These are phyloP conservation scores for Ogataea hybrid DNA, from an alignment of 1,139 yeast species.

Conservation along the genomic window DNA sequence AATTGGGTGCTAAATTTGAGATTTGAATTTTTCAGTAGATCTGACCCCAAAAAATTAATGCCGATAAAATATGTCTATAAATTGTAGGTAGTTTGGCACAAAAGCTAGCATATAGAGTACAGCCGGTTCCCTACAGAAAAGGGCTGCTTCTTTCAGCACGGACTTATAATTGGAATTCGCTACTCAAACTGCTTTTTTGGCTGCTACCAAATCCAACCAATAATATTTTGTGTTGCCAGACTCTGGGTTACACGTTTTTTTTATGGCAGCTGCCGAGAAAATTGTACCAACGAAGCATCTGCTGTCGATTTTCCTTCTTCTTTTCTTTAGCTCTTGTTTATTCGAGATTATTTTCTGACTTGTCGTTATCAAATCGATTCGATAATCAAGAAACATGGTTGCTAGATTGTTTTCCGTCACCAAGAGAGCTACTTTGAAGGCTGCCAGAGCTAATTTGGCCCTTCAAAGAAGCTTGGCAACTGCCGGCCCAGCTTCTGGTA, in stretches of 20 bases:
- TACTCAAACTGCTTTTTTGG: not conserved
- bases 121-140: too few relatives aligned
- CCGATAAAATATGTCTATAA: slow-evolving; percentile 7
- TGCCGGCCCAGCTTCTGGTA: slow-evolving; percentile 81
- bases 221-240: slow-evolving; percentile 10
- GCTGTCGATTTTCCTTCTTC: slow-evolving; percentile 17
- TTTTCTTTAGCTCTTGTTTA: slow-evolving; percentile 15
- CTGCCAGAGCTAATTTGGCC: slow-evolving; percentile 79
- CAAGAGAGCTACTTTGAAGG: slow-evolving; percentile 87
- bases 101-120: too few relatives aligned
- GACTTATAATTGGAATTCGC: not conserved
- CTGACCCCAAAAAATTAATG: slow-evolving; percentile 4
- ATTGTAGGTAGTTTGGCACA: not conserved
- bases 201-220: slow-evolving; percentile 9
- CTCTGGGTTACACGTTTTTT: slow-evolving; percentile 4
- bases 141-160: too few relatives aligned
- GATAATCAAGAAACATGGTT: slow-evolving; percentile 30
- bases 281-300: slow-evolving; percentile 13
- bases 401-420: slow-evolving; percentile 89
- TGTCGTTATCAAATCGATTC: slow-evolving; percentile 17
- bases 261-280: slow-evolving; percentile 11
- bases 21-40: slow-evolving; percentile 4
- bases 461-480: slow-evolving; percentile 85
- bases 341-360: slow-evolving; percentile 12
- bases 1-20: slow-evolving; percentile 15